Evolutionary conservation across 2,329 filamentous ascomycete species (phyloP).

Genomic region (Fusarium anguioides): DNA sequence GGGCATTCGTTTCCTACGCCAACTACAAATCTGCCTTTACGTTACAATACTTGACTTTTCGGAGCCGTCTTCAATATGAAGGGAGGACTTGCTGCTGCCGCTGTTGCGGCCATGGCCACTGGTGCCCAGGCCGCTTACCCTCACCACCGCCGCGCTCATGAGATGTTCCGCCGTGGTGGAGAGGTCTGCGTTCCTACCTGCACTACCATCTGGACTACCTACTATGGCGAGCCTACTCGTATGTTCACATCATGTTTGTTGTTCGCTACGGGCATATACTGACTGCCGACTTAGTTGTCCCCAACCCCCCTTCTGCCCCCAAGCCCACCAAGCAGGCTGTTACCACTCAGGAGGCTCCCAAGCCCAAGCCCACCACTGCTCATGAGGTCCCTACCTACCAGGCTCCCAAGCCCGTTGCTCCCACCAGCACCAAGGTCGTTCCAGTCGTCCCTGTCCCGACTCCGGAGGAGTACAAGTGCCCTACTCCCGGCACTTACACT

Average conservation of each 20-base stretch:
- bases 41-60: constrained; percentile 20
- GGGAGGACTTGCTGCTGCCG: constrained; percentile 73
- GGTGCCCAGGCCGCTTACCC: constrained; percentile 65
- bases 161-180: constrained; percentile 64
- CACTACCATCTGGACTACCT: constrained; percentile 79
- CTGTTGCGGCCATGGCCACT: constrained; percentile 69
- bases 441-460: constrained; percentile 63
- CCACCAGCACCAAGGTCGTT: constrained; percentile 53
- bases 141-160: constrained; percentile 72
- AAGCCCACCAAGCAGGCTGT: constrained; percentile 33
- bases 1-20: constrained; percentile 73
- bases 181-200: constrained; percentile 70
- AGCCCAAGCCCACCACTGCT: constrained; percentile 22
- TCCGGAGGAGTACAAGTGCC: constrained; percentile 64
- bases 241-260: constrained; percentile 48
- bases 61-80: constrained; percentile 72
- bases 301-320: constrained; percentile 49
- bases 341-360: constrained; percentile 25
- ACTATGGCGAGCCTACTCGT: constrained; percentile 75
- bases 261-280: constrained; percentile 12
- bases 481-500: constrained; percentile 78
- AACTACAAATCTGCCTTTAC: constrained; percentile 38
- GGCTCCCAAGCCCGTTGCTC: constrained; percentile 29
- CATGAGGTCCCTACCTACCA: constrained; percentile 21
- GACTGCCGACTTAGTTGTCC: constrained; percentile 51